Conservation (phyloP, 768 basidiomycete genomes). For the Pulveroboletus sp. region DNA sequence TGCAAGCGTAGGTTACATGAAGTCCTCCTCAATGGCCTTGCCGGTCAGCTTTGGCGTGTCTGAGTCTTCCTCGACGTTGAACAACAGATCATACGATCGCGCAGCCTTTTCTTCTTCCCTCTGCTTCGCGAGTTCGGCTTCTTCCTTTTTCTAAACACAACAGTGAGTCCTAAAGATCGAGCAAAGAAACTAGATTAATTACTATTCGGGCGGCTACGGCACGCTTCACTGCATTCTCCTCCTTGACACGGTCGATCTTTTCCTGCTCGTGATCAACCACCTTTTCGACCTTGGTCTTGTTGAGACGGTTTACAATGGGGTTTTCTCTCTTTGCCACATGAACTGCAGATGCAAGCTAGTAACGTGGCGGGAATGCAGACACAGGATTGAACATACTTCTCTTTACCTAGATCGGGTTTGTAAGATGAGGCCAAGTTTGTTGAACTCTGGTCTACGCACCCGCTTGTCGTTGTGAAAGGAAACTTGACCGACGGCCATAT, state of each 20-base stretch:
- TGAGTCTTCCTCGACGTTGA: constrained; percentile 62
- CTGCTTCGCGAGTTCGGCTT: constrained; percentile 66
- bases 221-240: constrained; percentile 64
- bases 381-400: constrained; percentile 46
- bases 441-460: constrained; percentile 38
- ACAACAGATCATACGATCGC: constrained; percentile 81
- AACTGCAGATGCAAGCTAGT: too few relatives aligned
- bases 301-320: constrained; percentile 84
- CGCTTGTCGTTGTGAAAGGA: constrained; percentile 90
- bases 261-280: constrained; percentile 92
- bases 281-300: constrained; percentile 86
- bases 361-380: neutral
- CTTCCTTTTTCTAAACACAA: constrained; percentile 65
- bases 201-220: constrained; percentile 70
- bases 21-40: constrained; percentile 82
- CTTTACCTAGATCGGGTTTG: constrained; percentile 58
- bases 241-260: constrained; percentile 74
- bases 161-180: neutral
- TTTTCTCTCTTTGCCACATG: constrained; percentile 84
- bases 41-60: constrained; percentile 53
- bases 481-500: constrained; percentile 96
- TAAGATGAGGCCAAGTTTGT: neutral
- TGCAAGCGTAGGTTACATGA: constrained; percentile 57
- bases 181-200: neutral
- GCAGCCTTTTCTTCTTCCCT: constrained; percentile 88